phyloP scores from a whole-genome alignment of 2,329 filamentous ascomycete genomes.

The Sporothrix mexicana region DNA sequence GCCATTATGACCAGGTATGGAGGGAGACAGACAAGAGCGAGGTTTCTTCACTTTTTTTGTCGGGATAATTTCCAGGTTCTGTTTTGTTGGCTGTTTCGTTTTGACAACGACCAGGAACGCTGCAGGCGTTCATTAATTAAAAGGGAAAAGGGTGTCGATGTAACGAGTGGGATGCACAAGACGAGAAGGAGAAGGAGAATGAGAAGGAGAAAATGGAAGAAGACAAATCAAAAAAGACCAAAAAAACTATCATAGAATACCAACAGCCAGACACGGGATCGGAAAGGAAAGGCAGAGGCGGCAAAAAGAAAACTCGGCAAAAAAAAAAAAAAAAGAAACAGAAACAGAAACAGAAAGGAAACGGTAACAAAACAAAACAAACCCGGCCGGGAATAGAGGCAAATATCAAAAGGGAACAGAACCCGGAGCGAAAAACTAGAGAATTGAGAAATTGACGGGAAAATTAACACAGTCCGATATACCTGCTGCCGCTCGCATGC shows the following conservation, averaged over 20 bases:
- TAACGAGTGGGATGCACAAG: not conserved
- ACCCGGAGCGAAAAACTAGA: not conserved
- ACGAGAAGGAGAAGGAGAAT: not conserved
- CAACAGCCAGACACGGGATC: constrained; percentile 6
- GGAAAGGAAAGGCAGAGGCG: constrained; percentile 10
- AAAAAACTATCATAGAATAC: not conserved
- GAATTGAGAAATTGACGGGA: not conserved
- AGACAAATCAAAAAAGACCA: not conserved
- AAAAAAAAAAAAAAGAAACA: no score
- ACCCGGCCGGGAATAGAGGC: not conserved
- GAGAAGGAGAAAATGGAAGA: not conserved
- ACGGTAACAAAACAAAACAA: not conserved
- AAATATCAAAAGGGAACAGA: not conserved
- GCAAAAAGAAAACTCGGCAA: not conserved
- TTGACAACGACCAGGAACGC: not conserved
- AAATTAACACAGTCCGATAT: not conserved
- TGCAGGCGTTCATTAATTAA: not conserved
- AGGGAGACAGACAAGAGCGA: not conserved
- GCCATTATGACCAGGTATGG: not conserved
- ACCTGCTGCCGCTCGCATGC: constrained; percentile 18
- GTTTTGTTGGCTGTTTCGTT: constrained; percentile 28
- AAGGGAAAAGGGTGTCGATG: constrained; percentile 5
- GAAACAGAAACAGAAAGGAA: not conserved
- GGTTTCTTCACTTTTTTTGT: not conserved
- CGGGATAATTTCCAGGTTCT: not conserved